A percentile compares a stretch with the other conserved stretches of the same genome.
These are phyloP conservation scores for Vanderwaltozyma verrucispora DNA, from an alignment of 805 yeast genomes.

Conservation along the genomic window DNA sequence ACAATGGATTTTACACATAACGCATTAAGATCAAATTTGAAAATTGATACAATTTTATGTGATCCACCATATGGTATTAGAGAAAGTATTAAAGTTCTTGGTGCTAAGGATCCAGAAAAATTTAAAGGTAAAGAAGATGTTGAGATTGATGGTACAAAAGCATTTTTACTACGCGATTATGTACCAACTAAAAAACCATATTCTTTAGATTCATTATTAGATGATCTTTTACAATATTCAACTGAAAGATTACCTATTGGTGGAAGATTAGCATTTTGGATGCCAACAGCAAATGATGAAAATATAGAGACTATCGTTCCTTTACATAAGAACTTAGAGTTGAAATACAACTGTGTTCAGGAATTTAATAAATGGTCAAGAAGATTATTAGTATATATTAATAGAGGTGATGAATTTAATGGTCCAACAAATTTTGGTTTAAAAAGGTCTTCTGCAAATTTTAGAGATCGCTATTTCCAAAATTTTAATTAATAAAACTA, in stretches of 20 bases:
- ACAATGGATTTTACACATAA: slow-evolving; percentile 95
- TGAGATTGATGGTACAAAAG: slow-evolving; percentile 69
- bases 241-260: slow-evolving; percentile 57
- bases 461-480: slow-evolving; percentile 67
- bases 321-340: slow-evolving; percentile 59
- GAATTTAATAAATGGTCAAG: slow-evolving; percentile 92
- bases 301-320: slow-evolving; percentile 62
- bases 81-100: slow-evolving; percentile 89
- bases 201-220: slow-evolving; percentile 62
- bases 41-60: slow-evolving; percentile 74
- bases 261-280: slow-evolving; percentile 90
- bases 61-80: slow-evolving; percentile 98
- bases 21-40: slow-evolving; percentile 53
- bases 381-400: slow-evolving; percentile 69
- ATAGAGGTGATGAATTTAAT: slow-evolving; percentile 44
- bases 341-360: slow-evolving; percentile 70
- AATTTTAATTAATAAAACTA: slow-evolving; percentile 48
- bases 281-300: slow-evolving; percentile 93
- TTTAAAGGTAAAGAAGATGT: slow-evolving; percentile 64
- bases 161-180: slow-evolving; percentile 69
- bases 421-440: slow-evolving; percentile 39
- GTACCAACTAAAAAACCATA: slow-evolving; percentile 91
- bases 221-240: slow-evolving; percentile 68
- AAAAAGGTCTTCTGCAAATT: slow-evolving; percentile 42
- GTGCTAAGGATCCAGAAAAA: slow-evolving; percentile 60